Conservation (phyloP, 257 asterid species). For the Thymus quinquecostatus region DNA sequence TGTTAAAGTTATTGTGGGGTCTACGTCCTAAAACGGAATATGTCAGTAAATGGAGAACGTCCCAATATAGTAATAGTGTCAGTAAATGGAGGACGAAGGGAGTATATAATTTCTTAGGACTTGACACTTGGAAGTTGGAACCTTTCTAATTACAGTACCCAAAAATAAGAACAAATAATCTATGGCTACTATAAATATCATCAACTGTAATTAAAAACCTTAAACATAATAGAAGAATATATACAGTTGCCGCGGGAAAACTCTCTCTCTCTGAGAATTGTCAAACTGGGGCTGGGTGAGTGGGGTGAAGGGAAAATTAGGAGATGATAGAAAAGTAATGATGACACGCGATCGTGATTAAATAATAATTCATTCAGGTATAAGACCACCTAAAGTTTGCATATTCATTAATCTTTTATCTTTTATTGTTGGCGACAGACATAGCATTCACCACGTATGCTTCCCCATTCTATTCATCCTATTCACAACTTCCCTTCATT, state of each 20-base stretch:
- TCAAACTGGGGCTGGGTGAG: constrained; percentile 6
- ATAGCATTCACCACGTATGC: not conserved
- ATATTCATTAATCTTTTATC: not conserved
- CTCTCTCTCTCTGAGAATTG: not conserved
- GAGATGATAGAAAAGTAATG: not conserved
- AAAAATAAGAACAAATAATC: too few species aligned
- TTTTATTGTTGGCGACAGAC: not conserved
- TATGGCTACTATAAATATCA: too few species aligned
- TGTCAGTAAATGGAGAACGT: too few species aligned
- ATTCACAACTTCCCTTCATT: not conserved
- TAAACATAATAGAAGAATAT: too few species aligned
- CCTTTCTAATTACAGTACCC: too few species aligned
- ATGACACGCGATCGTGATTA: constrained; percentile 20
- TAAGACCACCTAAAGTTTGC: not conserved
- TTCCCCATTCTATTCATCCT: not conserved
- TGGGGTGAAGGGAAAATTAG: not conserved
- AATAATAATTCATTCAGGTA: not conserved
- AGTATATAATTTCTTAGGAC: too few species aligned
- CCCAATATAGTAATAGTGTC: too few species aligned
- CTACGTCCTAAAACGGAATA: too few species aligned
- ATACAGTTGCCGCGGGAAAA: constrained; percentile 23
- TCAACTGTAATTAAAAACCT: too few species aligned
- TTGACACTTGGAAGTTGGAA: too few species aligned
- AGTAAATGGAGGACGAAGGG: too few species aligned
- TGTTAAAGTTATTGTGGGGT: too few species aligned